phyloP scores from a whole-genome alignment of 306 rosid species.

The Vicia villosa region DNA sequence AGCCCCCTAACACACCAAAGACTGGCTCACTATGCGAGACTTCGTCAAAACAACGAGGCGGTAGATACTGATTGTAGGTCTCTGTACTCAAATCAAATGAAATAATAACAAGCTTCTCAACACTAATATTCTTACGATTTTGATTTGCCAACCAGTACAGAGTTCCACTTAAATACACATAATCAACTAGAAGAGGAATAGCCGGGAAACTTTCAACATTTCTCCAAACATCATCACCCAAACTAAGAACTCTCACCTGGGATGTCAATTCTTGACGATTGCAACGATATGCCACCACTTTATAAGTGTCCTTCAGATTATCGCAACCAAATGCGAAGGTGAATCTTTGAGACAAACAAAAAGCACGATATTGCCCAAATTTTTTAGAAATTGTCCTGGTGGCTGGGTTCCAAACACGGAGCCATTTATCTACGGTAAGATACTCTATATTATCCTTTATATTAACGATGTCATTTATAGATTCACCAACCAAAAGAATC shows the following conservation, averaged over 20 bases:
- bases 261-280: fast-evolving
- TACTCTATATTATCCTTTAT: too few relatives aligned
- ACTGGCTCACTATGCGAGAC: neutral
- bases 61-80: neutral
- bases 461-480: too few relatives aligned
- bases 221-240: neutral
- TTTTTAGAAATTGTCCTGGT: too few relatives aligned
- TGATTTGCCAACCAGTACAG: neutral
- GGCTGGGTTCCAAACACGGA: too few relatives aligned
- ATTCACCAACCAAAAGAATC: too few relatives aligned
- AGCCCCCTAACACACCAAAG: neutral
- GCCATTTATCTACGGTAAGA: too few relatives aligned
- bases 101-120: neutral
- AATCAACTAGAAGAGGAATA: too few relatives aligned
- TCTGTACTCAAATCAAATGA: neutral
- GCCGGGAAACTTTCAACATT: neutral
- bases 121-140: neutral
- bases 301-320: neutral
- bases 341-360: neutral
- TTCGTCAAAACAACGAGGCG: neutral
- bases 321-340: neutral
- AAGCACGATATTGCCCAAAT: neutral
- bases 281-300: neutral
- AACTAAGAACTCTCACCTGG: neutral
- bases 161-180: neutral